Base-by-base conservation (phyloP, 192 early-diverging fungal species). In the Entomortierella chlamydospora region DNA sequence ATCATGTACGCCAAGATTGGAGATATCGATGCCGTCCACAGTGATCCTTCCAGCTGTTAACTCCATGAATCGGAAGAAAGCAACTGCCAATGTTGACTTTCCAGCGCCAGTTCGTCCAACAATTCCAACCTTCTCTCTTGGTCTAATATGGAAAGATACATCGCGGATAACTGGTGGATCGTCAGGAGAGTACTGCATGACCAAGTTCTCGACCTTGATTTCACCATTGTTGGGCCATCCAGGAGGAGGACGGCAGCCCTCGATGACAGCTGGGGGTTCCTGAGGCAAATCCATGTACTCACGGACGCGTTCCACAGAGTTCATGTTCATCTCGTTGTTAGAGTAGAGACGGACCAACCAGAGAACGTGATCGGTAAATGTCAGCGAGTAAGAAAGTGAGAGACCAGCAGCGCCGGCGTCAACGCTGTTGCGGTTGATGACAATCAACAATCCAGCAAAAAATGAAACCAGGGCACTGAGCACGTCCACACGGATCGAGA, bases 41-140 rank as follows among this genome's bases (percentile, higher is more conserved):
- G 68, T 34, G 57, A 98, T 95, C 51, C 64, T 62, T 22, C 95
- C 95, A 12, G 84, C 68, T 2, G 87, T 77, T 1, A 90, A 82
- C 65, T 95, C 94, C 58, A 96, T 83, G 47, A 98, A 92, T n/a
- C 95, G 89, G 72, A 96, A 88, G 29, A 96, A 86, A 0, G 93
- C 86, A 58, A 94, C 83, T 9, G 90, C 89, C 49, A 97, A 61
- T 0, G 92, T 92, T 23, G 91, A 93, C 56, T 91, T 91, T 60
- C 90, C 90, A 11, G 90, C 84, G 31, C 90, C 90, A 29, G 90
- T 90, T 13, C 96, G 88, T 15, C 96, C 96, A 52, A 97, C 95
- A 51, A 98, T 91, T 43, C 95, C 97, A 68, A 99, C 92, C 73
- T 95, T 96, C 81, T 89, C 87, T 23, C 83, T 64, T 12, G 91